A percentile compares a stretch with the other conserved stretches of the same genome.
Conservation (phyloP, 2,329 filamentous ascomycete species). For the Colletotrichum siamense region DNA sequence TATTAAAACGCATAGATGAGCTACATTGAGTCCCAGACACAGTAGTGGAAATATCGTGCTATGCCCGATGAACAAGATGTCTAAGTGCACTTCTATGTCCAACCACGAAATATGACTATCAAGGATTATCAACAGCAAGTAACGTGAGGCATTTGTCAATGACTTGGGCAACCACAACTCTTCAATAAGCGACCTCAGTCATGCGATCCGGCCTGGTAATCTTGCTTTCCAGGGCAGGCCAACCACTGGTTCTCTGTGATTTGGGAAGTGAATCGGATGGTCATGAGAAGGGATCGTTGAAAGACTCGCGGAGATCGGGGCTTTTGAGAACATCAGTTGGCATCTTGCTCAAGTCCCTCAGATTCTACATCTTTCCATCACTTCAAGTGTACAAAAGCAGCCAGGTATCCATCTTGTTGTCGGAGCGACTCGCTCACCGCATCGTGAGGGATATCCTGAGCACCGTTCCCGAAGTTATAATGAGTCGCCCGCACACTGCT, state of each 20-base stretch:
- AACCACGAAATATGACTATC: background rate
- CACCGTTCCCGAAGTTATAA: background rate
- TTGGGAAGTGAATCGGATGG: background rate
- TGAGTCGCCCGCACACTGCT: background rate
- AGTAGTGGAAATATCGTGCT: background rate
- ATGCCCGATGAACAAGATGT: background rate
- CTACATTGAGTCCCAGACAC: background rate
- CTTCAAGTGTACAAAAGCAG: background rate
- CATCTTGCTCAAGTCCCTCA: background rate
- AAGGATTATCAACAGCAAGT: background rate
- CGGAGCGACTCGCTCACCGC: background rate
- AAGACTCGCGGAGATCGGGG: background rate
- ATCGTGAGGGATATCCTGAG: background rate
- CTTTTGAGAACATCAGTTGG: background rate
- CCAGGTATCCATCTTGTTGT: background rate
- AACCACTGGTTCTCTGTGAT: accelerated
- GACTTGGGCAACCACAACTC: background rate
- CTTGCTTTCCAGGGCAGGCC: accelerated
- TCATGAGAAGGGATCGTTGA: background rate
- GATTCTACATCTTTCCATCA: accelerated
- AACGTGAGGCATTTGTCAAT: background rate
- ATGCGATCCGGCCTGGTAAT: background rate
- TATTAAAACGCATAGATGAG: background rate
- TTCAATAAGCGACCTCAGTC: background rate
- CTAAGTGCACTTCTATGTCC: accelerated